A percentile compares a stretch with the other conserved stretches of the same genome.
These are phyloP conservation scores for Spirogloea muscicola DNA, from an alignment of 139 green algal genomes.

Conservation along the genomic window DNA sequence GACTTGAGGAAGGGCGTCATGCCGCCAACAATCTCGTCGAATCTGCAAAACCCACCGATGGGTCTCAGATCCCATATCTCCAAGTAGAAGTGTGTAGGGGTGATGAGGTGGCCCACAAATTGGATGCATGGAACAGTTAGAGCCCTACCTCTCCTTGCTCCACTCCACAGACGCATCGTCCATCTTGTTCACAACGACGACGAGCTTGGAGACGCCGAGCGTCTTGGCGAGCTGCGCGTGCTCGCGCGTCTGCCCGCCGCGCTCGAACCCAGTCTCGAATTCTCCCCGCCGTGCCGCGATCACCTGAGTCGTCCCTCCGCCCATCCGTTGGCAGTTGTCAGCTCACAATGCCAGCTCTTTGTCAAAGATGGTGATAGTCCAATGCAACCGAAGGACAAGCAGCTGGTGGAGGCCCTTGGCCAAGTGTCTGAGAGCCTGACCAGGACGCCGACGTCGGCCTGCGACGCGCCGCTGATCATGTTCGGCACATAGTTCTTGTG, in stretches of 20 bases:
- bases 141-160: conserved; percentile 63
- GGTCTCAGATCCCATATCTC: not conserved
- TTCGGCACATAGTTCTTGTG: conserved; percentile 68
- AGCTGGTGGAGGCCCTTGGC: no score
- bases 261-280: conserved; percentile 64
- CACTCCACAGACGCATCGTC: conserved; percentile 62
- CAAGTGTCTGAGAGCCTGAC: no score
- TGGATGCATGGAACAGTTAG: not conserved
- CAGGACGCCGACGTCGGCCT: conserved; percentile 59
- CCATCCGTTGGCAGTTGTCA: no score
- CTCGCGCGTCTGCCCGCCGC: conserved; percentile 60
- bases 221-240: conserved; percentile 64
- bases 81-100: not conserved
- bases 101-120: not conserved
- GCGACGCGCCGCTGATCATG: conserved; percentile 59
- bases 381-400: no score
- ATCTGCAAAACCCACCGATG: conserved; percentile 50
- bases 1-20: conserved; percentile 78
- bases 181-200: conserved; percentile 67
- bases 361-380: no score
- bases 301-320: no score
- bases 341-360: no score
- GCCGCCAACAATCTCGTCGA: conserved; percentile 82
- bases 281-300: conserved; percentile 60
- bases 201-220: conserved; percentile 57